Conservation (phyloP, 768 basidiomycete species). For the Boletus reticuloceps region DNA sequence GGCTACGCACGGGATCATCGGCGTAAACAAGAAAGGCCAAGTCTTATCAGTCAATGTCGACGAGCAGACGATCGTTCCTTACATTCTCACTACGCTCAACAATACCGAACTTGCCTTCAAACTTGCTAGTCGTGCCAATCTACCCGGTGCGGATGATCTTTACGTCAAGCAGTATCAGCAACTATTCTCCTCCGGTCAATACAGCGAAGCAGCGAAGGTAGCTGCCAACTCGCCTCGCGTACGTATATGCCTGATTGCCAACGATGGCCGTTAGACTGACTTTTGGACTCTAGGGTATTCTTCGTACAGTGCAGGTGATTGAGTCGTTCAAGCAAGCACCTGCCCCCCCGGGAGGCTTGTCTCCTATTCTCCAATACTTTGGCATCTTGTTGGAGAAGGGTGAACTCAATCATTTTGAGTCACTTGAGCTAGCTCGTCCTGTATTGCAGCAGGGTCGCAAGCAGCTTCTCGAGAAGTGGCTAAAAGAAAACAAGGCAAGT, state of each 20-base stretch:
- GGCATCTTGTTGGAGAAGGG: conserved; percentile 98
- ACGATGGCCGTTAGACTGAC: not conserved
- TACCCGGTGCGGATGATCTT: conserved; percentile 96
- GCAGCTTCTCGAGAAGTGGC: conserved; percentile 96
- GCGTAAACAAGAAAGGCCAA: conserved; percentile 99
- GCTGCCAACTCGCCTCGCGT: conserved; percentile 96
- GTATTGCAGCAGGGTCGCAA: conserved; percentile 96
- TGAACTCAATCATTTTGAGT: conserved; percentile 95
- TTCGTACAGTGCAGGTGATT: conserved; percentile 92
- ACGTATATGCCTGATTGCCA: conserved; percentile 21
- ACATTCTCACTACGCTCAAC: conserved; percentile 90
- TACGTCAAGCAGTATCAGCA: conserved; percentile 94
- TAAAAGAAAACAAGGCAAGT: conserved; percentile 96
- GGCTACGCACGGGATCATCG: conserved; percentile 91
- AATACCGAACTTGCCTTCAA: conserved; percentile 98
- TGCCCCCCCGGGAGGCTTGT: conserved; percentile 84
- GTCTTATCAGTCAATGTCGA: conserved; percentile 96
- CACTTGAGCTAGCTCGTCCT: conserved; percentile 91
- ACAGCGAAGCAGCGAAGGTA: conserved; percentile 91
- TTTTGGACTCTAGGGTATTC: conserved; percentile 63
- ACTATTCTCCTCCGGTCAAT: conserved; percentile 86
- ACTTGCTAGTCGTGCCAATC: conserved; percentile 90
- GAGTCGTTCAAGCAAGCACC: conserved; percentile 97
- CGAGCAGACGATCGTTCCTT: conserved; percentile 93
- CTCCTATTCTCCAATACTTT: conserved; percentile 97